Evolutionary conservation across 106 monocot species (phyloP), one percentile per base, ranked within the genome.

Genomic region (Chionographis japonica): DNA sequence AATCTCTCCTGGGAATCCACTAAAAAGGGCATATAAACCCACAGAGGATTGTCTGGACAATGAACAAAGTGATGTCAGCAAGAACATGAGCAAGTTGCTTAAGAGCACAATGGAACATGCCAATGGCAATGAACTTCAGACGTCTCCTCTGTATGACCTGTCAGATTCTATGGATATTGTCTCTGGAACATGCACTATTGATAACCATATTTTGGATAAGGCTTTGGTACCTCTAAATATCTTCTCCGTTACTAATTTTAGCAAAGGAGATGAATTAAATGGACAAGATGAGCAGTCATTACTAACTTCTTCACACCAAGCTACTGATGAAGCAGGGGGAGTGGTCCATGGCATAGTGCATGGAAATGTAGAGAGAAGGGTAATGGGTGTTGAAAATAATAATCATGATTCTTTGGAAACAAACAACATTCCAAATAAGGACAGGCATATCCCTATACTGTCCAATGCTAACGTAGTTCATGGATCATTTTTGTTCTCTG

Each of bases 71-170:
- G 71, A 75, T 72, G 35, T 39, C 20, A 54, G 60, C 13, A 49
- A 76, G 46, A 76, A 68, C 52, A 42, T 58, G 14, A 66, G 54
- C 36, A 67, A 67, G 41, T 55, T 60, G 15, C 42, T 52, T 13
- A 72, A 63, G 40, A 69, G 61, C 38, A 61, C 38, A 51, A 37
- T 16, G 35, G 72, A 76, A 4, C 49, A 68, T 70, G 17, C 54
- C n/a, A 74, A 84, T 82, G 71, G 41, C 55, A 65, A 60, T 27
- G 77, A 16, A n/a, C 55, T 66, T 60, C 51, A 66, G 14, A 52
- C 56, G 37, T 16, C 67, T 63, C 51, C 52, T 43, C n/a, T 51
- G 27, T 27, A 27, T 27, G 27, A 1, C 27, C 35, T 52, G 40
- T 56, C 72, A 74, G 68, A 55, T 70, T 36, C 61, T 14, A 66